These are phyloP conservation scores for Hygrophila difformis DNA, from an alignment of 257 asterid genomes.

Conservation along the genomic window DNA sequence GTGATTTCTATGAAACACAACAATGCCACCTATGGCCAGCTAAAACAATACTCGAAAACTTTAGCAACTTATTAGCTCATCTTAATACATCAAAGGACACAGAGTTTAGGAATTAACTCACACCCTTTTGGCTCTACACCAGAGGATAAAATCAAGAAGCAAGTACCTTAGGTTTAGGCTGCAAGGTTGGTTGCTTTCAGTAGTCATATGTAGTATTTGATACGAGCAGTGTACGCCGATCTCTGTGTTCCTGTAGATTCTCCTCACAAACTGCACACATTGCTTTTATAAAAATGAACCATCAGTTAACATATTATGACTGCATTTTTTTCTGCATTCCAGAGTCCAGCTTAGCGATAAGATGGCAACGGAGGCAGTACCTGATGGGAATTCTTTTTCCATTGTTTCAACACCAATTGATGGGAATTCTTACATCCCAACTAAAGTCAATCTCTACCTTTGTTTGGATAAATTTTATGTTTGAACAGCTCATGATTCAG, in stretches of 20 bases:
- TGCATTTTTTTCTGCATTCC: conserved; percentile 10
- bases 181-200: no score
- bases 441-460: conserved; percentile 14
- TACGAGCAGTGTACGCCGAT: no score
- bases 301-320: conserved; percentile 1
- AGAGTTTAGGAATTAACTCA: neutral
- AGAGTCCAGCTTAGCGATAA: neutral
- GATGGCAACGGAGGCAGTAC: conserved; percentile 13
- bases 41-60: no score
- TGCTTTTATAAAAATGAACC: no score
- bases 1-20: conserved; percentile 15
- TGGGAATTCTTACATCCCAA: conserved; percentile 8
- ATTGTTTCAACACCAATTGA: conserved; percentile 20
- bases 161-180: no score
- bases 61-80: conserved; percentile 1
- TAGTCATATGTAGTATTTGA: no score
- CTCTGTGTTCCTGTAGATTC: no score
- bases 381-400: conserved; percentile 17
- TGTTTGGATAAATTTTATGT: no score
- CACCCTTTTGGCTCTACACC: no score
- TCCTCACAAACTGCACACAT: no score
- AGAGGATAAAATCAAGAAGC: no score
- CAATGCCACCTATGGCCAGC: conserved; percentile 8
- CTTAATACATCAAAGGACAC: conserved; percentile 10
- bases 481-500: no score